Base-by-base conservation (phyloP, 2,329 filamentous ascomycete genomes). In the Claviceps capensis region DNA sequence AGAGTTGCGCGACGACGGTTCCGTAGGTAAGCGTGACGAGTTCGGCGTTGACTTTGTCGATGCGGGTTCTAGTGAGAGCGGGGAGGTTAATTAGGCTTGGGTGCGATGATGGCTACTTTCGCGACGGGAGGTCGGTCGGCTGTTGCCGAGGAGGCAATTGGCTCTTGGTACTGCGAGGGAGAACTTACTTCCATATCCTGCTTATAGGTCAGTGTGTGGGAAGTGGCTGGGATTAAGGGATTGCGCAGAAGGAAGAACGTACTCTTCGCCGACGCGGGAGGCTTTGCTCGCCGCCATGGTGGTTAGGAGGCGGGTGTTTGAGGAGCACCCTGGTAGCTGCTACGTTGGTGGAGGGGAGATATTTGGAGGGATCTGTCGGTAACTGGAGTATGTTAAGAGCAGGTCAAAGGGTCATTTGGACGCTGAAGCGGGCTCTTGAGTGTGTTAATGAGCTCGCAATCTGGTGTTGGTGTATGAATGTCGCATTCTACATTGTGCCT, bases 11-110 rank as follows among this genome's bases (percentile, higher is more conserved):
- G 53, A 98, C 93, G 57, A 98, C 94, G 23, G 93, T 97, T 64
- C 93, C 93, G 68, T 98, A 98, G 36, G 93, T 98, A 62, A 98
- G 79, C 46, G 90, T 96, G 50, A 98, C 91, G 55, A 98, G 79
- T 73, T 98, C 93, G 58, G 93, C 88, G 70, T 96, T 96, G 73
- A 97, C 89, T 71, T 97, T 97, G 71, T 97, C 91, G 63, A 96
- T 85, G 63, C 89, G 85, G 54, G 88, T 94, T 72, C 91, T 97
- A 23, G 40, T 11, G 14, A 19, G 19, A 2, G 26, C 4, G 43
- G n/a, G 14, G 6, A 9, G n/a, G 67, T 46, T 22, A 37, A 49
- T 70, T 59, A 70, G 63, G 55, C 60, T 51, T 57, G 53, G 53
- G 22, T 23, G 41, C 5, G 37, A 19, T 19, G 11, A 26, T 45